Evolutionary conservation across 2,329 filamentous ascomycete genomes (phyloP).

Genomic region (Capronia americana): DNA sequence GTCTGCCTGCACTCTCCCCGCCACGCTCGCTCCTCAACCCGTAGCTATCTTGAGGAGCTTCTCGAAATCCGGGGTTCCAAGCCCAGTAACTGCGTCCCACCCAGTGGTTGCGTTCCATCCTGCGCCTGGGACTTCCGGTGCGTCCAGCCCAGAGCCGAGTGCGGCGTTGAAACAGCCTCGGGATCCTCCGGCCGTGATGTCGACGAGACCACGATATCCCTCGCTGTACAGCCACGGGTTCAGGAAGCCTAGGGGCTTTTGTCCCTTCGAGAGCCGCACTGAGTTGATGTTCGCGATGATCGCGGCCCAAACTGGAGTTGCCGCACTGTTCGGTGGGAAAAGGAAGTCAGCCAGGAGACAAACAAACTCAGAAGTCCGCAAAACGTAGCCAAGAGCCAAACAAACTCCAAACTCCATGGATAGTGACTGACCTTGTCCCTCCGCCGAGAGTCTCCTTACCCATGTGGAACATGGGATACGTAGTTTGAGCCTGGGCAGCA

Average conservation of each 20-base stretch:
- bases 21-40: neutral
- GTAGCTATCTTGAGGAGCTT: constrained; percentile 26
- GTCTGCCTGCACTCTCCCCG: neutral
- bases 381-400: neutral
- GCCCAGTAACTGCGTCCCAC: constrained; percentile 45
- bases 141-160: constrained; percentile 43
- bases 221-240: constrained; percentile 33
- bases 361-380: neutral
- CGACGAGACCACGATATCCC: constrained; percentile 36
- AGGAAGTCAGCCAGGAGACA: neutral
- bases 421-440: constrained; percentile 10
- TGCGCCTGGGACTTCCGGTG: constrained; percentile 50
- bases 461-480: constrained; percentile 50
- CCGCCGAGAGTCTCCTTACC: constrained; percentile 35
- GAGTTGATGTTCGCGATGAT: constrained; percentile 71
- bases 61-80: constrained; percentile 37
- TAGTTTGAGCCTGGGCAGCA: constrained; percentile 51
- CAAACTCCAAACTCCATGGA: neutral
- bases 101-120: constrained; percentile 58
- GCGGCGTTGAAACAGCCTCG: constrained; percentile 42
- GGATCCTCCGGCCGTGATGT: constrained; percentile 43
- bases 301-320: constrained; percentile 67
- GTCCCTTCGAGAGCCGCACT: constrained; percentile 58
- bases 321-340: constrained; percentile 1
- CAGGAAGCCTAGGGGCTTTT: constrained; percentile 29